phyloP scores from a whole-genome alignment of 306 rosid species.

The Herpetospermum pedunculosum region DNA sequence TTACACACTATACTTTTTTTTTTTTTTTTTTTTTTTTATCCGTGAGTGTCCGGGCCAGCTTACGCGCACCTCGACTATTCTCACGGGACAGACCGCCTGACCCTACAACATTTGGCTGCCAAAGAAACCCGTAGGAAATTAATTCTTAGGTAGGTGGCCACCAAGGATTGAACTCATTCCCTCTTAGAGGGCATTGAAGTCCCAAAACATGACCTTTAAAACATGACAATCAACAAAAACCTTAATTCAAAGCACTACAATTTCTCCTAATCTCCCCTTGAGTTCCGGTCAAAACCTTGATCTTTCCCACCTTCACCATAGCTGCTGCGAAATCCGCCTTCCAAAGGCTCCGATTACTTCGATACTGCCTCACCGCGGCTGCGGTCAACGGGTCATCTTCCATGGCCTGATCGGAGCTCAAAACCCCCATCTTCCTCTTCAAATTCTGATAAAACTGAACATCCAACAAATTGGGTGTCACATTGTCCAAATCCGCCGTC shows the following conservation, averaged over 20 bases:
- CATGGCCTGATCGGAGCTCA: constrained; percentile 8
- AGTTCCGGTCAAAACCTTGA: constrained; percentile 1
- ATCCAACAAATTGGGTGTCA: not conserved
- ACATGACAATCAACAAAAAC: not conserved
- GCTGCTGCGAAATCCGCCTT: constrained; percentile 9
- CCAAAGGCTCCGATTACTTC: not conserved
- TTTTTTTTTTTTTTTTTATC: no score
- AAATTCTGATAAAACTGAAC: not conserved
- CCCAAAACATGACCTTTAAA: not conserved
- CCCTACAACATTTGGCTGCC: no score
- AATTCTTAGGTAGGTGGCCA: no score
- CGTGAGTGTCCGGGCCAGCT: no score
- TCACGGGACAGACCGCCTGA: no score
- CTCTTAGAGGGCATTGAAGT: no score
- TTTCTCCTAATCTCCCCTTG: constrained; percentile 9
- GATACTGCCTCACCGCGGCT: not conserved
- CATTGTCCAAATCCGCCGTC: constrained; percentile 1
- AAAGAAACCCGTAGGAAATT: no score
- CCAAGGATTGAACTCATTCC: no score
- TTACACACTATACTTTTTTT: no score
- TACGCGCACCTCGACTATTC: no score
- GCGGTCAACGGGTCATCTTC: not conserved
- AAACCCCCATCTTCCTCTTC: constrained; percentile 5
- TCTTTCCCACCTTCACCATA: constrained; percentile 6
- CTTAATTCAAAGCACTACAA: not conserved